phyloP scores from a whole-genome alignment of 140 eudicot genomes.

The Bidens hawaiensis region DNA sequence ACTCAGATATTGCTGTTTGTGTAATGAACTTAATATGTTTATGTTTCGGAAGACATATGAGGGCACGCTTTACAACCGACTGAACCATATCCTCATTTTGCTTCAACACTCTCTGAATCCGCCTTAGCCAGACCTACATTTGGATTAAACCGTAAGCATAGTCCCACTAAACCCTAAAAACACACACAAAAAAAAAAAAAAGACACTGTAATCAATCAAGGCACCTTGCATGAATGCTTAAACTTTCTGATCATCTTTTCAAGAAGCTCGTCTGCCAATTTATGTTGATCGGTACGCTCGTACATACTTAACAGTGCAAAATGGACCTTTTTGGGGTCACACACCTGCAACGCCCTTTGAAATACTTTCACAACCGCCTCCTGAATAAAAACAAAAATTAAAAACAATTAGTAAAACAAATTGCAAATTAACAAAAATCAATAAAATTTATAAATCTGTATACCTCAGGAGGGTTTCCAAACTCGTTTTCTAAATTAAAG shows the following conservation, averaged over 20 bases:
- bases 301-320: slow-evolving; percentile 75
- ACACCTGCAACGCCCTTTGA: slow-evolving; percentile 77
- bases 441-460: not conserved
- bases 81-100: slow-evolving; percentile 63
- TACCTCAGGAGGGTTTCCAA: slow-evolving; percentile 90
- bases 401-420: not conserved
- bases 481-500: slow-evolving; percentile 80
- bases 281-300: slow-evolving; percentile 66
- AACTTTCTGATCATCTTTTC: slow-evolving; percentile 73
- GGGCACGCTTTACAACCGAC: slow-evolving; percentile 61
- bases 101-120: slow-evolving; percentile 56
- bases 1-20: slow-evolving; percentile 74
- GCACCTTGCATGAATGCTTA: slow-evolving; percentile 81
- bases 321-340: slow-evolving; percentile 82
- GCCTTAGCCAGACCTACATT: slow-evolving; percentile 76
- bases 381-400: slow-evolving; percentile 22
- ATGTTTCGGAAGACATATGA: slow-evolving; percentile 61
- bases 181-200: no score
- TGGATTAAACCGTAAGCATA: not conserved
- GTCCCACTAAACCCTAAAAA: not conserved
- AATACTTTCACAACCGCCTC: slow-evolving; percentile 71
- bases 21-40: slow-evolving; percentile 77
- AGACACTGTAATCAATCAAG: not conserved
- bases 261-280: slow-evolving; percentile 70
- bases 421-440: not conserved